Evolutionary conservation across 768 basidiomycete species (phyloP).

Genomic region (Lactifluus hygrophoroides): DNA sequence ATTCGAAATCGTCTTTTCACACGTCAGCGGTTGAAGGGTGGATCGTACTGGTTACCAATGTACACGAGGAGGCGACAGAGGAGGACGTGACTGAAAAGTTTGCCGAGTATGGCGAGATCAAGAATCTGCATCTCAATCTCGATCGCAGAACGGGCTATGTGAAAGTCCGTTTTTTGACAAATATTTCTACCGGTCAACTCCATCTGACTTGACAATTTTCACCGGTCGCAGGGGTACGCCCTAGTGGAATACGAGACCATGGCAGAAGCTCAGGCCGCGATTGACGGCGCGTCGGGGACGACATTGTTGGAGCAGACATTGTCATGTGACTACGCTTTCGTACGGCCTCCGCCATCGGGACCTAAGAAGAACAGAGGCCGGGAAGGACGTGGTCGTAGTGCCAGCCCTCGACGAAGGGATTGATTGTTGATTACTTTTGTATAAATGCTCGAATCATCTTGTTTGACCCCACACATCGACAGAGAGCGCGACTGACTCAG

Average conservation of each 20-base stretch:
- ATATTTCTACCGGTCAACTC: background rate
- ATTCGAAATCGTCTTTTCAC: slow-evolving; percentile 3
- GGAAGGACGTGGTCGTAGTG: slow-evolving; percentile 60
- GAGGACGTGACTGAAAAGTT: slow-evolving; percentile 97
- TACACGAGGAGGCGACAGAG: slow-evolving; percentile 97
- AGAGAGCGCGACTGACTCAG: too few relatives aligned
- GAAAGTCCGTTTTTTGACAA: slow-evolving; percentile 55
- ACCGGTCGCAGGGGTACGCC: slow-evolving; percentile 73
- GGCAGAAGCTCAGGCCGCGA: slow-evolving; percentile 89
- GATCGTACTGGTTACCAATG: slow-evolving; percentile 94
- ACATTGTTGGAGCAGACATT: slow-evolving; percentile 78
- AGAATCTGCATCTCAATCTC: slow-evolving; percentile 94
- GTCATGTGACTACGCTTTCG: slow-evolving; percentile 89
- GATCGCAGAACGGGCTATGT: slow-evolving; percentile 98
- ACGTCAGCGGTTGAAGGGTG: slow-evolving; percentile 90
- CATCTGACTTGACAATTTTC: background rate
- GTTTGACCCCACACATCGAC: background rate
- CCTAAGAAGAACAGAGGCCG: slow-evolving; percentile 71
- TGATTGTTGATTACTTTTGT: slow-evolving; percentile 17
- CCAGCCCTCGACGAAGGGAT: slow-evolving; percentile 58
- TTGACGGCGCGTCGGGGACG: slow-evolving; percentile 81
- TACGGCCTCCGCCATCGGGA: slow-evolving; percentile 73
- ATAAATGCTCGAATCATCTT: background rate
- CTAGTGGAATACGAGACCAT: slow-evolving; percentile 96
- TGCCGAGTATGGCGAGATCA: slow-evolving; percentile 93